phyloP scores from a whole-genome alignment of 345 rosid genomes.

The Kernera saxatilis region DNA sequence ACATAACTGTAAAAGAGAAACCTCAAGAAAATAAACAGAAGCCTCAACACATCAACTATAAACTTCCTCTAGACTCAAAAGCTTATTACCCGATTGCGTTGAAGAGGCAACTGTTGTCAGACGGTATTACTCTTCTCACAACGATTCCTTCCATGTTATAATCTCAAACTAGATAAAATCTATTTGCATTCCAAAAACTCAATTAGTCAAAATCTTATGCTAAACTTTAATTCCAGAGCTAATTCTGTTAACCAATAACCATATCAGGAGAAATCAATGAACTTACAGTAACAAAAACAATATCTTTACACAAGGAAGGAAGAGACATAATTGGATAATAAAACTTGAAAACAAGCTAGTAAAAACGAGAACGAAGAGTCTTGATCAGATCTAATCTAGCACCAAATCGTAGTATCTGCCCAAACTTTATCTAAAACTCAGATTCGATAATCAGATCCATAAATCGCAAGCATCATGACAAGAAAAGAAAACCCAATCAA shows the following conservation, averaged over 20 bases:
- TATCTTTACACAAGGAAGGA: background rate
- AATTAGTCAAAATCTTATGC: background rate
- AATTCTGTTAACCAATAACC: background rate
- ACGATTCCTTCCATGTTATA: constrained; percentile 49
- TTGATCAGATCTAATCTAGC: constrained; percentile 11
- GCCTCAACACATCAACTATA: background rate
- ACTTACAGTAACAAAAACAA: background rate
- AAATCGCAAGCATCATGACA: background rate
- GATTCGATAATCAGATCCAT: constrained; percentile 1
- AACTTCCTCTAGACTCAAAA: background rate
- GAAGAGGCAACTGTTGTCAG: constrained; percentile 96
- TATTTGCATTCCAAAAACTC: background rate
- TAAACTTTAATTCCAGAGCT: background rate
- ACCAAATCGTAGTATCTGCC: background rate
- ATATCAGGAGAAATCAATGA: background rate
- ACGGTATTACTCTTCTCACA: constrained; percentile 85
- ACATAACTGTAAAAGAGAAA: constrained; percentile 51
- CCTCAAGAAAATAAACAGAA: background rate
- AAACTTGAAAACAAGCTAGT: background rate
- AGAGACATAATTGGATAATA: background rate
- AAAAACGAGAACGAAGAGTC: constrained; percentile 1
- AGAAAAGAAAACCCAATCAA: background rate
- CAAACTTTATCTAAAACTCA: background rate
- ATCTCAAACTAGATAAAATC: background rate
- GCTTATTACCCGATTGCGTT: constrained; percentile 79